phyloP scores from a whole-genome alignment of 1,139 yeast genomes.

The Debaryomyces subglobosus region DNA sequence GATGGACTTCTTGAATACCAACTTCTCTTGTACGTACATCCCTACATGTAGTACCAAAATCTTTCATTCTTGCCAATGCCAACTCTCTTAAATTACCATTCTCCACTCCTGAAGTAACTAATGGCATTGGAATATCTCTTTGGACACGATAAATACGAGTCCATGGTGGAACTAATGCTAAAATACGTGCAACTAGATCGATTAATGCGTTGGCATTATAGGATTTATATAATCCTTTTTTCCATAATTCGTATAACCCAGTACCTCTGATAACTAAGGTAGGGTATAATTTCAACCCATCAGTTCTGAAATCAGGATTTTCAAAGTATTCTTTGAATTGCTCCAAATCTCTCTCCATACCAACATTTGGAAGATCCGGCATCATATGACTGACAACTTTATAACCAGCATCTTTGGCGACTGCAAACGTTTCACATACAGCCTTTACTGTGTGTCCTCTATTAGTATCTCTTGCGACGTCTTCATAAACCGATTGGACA shows the following conservation, averaged over 20 bases:
- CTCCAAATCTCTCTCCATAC: slow-evolving; percentile 96
- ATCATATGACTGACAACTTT: slow-evolving; percentile 98
- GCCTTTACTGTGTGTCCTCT: slow-evolving; percentile 98
- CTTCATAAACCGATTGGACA: slow-evolving; percentile 96
- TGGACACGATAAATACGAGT: slow-evolving; percentile 98
- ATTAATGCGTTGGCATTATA: slow-evolving; percentile 93
- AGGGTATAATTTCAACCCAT: slow-evolving; percentile 93
- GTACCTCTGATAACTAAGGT: slow-evolving; percentile 97
- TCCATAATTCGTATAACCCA: slow-evolving; percentile 96
- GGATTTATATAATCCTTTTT: slow-evolving; percentile 90
- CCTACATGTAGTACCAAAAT: slow-evolving; percentile 93
- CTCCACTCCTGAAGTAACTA: slow-evolving; percentile 97
- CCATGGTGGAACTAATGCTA: slow-evolving; percentile 99
- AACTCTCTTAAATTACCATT: slow-evolving; percentile 95
- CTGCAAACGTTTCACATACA: slow-evolving; percentile 93
- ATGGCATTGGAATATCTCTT: slow-evolving; percentile 99
- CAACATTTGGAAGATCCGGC: slow-evolving; percentile 99
- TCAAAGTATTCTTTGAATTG: slow-evolving; percentile 96
- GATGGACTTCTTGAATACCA: slow-evolving; percentile 98
- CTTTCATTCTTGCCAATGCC: slow-evolving; percentile 97
- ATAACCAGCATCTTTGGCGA: slow-evolving; percentile 97
- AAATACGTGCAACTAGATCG: slow-evolving; percentile 90
- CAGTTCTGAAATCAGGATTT: slow-evolving; percentile 95
- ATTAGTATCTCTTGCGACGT: slow-evolving; percentile 97
- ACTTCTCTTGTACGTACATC: slow-evolving; percentile 99